Base-by-base conservation (phyloP, 2,329 filamentous ascomycete genomes). In the Phyllosticta ampelicida region DNA sequence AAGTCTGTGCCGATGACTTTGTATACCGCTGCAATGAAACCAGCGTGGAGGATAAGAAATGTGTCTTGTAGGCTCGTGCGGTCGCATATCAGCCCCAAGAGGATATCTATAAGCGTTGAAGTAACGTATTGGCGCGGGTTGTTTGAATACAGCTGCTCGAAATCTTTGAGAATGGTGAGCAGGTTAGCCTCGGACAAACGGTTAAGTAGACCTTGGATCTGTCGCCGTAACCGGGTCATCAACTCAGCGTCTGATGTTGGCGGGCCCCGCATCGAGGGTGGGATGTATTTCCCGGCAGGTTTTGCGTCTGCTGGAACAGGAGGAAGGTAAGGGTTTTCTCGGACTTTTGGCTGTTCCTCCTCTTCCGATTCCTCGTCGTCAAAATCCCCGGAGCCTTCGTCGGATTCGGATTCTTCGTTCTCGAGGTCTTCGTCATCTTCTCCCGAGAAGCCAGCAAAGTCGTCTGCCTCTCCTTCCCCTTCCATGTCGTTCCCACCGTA, bases 101-200 rank as follows among this genome's bases (percentile, higher is more conserved):
- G 76, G 1, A 92, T 77, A 61, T 91, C 85, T 2, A 91, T 83
- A 1, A 97, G 76, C 0, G 84, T 86, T 0, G 87, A 85, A 0
- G 90, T 96, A 51, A 96, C 90, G 66, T 91, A 85, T 61, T 94
- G 89, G n/a, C 94, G 84, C 0, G 94, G 86, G 64, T 95, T 84
- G 49, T 86, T 84, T 57, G 86, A 82, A 69, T 97, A 99, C 1
- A 97, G 76, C 61, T 86, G 84, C 67, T 95, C 90, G 29, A 96
- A 79, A 18, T 95, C 87, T 50, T 82, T 81, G 3, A 96, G 75
- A 56, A 97, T 95, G 1, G 89, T 87, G 5, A 95, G 72, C 62
- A 99, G 78, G 65, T 94, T 97, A 44, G 90, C 85, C 68, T 97
- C 92, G 0, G 94, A 96, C 29, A 99, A 78, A 68, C 92, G 86